phyloP scores from a whole-genome alignment of 2,329 filamentous ascomycete genomes.

The Stylonectria norvegica region DNA sequence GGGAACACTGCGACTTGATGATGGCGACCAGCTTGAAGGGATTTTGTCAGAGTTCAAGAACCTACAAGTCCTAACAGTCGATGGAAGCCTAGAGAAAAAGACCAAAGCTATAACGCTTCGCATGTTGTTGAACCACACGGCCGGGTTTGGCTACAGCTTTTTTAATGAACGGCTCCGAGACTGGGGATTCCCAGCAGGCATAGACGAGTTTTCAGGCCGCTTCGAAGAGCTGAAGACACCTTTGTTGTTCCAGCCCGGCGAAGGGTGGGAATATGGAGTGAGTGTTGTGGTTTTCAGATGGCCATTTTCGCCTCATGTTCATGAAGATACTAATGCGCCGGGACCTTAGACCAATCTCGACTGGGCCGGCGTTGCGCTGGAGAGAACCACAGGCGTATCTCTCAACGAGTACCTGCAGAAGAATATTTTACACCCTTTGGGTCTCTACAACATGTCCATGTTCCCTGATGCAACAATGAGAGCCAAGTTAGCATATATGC shows the following conservation, averaged over 20 bases:
- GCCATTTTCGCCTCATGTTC: not conserved
- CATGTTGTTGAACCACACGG: constrained; percentile 55
- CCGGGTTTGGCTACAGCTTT: constrained; percentile 57
- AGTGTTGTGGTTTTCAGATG: constrained; percentile 18
- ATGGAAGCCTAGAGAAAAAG: constrained; percentile 41
- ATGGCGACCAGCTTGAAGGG: constrained; percentile 42
- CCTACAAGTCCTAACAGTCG: constrained; percentile 42
- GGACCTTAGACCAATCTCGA: constrained; percentile 44
- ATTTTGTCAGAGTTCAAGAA: constrained; percentile 49
- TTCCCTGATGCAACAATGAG: constrained; percentile 54
- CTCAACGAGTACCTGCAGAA: constrained; percentile 49
- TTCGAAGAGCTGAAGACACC: constrained; percentile 50
- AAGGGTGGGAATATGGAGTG: constrained; percentile 59
- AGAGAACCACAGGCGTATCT: constrained; percentile 40
- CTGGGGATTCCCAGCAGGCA: constrained; percentile 45
- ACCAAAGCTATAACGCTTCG: constrained; percentile 50
- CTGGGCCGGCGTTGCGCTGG: constrained; percentile 51
- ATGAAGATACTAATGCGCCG: not conserved
- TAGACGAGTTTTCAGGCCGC: constrained; percentile 57
- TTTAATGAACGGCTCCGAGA: constrained; percentile 48
- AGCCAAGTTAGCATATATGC: constrained; percentile 53
- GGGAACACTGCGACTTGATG: constrained; percentile 46
- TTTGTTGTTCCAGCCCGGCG: constrained; percentile 61
- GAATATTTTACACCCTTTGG: constrained; percentile 47
- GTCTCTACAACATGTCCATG: constrained; percentile 51